Evolutionary conservation across 768 basidiomycete genomes (phyloP).

Genomic region (Trametes gibbosa): DNA sequence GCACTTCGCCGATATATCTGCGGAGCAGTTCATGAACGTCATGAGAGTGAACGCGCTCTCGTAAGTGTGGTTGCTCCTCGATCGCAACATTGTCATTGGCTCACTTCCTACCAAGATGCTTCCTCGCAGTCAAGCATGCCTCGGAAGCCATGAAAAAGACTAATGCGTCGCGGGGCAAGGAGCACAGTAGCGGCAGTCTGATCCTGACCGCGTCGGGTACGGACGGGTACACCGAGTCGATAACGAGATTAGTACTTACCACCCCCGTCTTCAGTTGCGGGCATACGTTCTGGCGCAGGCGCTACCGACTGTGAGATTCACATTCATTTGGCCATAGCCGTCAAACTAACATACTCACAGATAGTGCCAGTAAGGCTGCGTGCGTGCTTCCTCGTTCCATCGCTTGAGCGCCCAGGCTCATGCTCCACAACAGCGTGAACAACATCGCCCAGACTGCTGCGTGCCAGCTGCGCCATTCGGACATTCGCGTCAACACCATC

Average conservation of each 20-base stretch:
- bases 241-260: background rate
- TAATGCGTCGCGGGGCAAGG: constrained; percentile 68
- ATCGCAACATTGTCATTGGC: no score
- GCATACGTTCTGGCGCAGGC: constrained; percentile 80
- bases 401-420: background rate
- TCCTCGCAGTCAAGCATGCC: constrained; percentile 85
- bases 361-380: constrained; percentile 94
- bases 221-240: constrained; percentile 17
- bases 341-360: constrained; percentile 35
- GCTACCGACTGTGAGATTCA: constrained; percentile 67
- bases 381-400: constrained; percentile 27
- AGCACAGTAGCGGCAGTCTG: constrained; percentile 72
- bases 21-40: constrained; percentile 67
- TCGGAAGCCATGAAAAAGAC: constrained; percentile 76
- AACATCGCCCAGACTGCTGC: constrained; percentile 81
- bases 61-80: constrained; percentile 30
- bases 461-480: constrained; percentile 75
- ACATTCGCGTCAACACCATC: constrained; percentile 86
- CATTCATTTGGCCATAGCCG: background rate
- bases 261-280: constrained; percentile 60
- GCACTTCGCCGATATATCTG: constrained; percentile 50
- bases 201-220: constrained; percentile 82
- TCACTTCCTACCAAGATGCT: constrained; percentile 52
- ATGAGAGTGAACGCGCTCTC: constrained; percentile 77
- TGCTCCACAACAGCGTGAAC: constrained; percentile 59